Conservation (phyloP, 1,284 basidiomycete species). For the Mycena citricolor region DNA sequence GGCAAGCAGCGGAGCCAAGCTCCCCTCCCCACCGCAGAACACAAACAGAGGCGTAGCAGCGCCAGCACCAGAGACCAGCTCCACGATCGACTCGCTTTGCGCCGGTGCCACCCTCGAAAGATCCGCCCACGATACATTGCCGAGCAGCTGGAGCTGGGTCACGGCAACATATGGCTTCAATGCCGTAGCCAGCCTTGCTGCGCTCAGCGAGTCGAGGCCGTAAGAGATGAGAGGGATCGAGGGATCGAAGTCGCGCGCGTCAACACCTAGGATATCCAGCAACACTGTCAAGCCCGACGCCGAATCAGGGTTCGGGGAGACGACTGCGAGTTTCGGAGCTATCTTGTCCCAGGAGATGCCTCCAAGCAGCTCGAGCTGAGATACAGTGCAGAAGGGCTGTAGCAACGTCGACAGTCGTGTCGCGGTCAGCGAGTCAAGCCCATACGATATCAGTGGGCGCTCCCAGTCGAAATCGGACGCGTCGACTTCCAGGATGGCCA, state of each 20-base stretch:
- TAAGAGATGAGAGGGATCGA: slow-evolving; percentile 15
- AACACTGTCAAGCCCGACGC: neutral
- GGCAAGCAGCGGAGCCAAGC: neutral
- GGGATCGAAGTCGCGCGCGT: slow-evolving; percentile 6
- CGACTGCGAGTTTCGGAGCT: too few species aligned
- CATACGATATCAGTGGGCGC: slow-evolving; percentile 1
- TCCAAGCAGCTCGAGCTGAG: slow-evolving; percentile 1
- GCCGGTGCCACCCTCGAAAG: too few species aligned
- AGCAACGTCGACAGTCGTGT: slow-evolving; percentile 3
- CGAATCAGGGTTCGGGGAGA: slow-evolving; percentile 2
- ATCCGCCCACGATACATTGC: slow-evolving; percentile 7
- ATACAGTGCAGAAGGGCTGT: neutral
- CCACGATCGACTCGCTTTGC: slow-evolving; percentile 1
- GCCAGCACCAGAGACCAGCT: neutral
- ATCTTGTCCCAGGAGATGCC: slow-evolving; percentile 2
- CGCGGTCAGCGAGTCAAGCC: neutral
- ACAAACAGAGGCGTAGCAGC: neutral
- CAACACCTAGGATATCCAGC: slow-evolving; percentile 5
- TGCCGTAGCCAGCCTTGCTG: slow-evolving; percentile 11
- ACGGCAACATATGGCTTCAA: slow-evolving; percentile 8
- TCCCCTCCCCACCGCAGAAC: neutral
- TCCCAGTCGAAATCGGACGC: neutral
- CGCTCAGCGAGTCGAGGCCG: slow-evolving; percentile 18
- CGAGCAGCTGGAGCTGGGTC: slow-evolving; percentile 17
- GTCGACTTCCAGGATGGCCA: slow-evolving; percentile 15